Base-by-base conservation (phyloP, 352 stramenopile genomes). In the Achlya hypogyna region DNA sequence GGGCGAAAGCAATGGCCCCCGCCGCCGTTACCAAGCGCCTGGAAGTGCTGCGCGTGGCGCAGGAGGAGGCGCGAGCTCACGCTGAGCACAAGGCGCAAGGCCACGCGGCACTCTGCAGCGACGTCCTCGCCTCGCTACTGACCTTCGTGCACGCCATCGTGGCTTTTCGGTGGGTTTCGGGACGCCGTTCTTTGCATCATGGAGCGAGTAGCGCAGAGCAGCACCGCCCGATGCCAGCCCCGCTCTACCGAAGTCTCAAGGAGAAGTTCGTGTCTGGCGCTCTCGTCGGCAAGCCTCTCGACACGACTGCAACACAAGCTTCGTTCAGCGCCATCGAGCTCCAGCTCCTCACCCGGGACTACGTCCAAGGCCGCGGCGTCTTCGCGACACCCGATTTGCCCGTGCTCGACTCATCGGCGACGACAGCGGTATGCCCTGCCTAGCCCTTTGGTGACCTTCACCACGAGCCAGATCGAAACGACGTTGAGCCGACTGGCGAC, bases 401-500 rank as follows among this genome's bases (percentile, higher is more conserved):
- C n/a, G n/a, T n/a, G n/a, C n/a, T n/a, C 18, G 8, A 10, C 2
- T 20, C 49, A 20, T 16, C 31, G 49, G 12, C 25, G 31, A 56
- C 49, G 31, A 56, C 31, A 10, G 31, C 49, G 8, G 31, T 56
- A 10, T 3, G 25, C 31, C 12, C 8, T 56, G 25, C 31, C 16
- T 22, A 10, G 49, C 12, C 31, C 12, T 35, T 2, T 38, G 49
- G 16, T 10, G 16, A 20, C 29, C 3, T 12, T 43, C 29, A 38
- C 27, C 8, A 9, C 20, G 14, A 14, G 3, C 9, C 6, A 58
- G 42, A 35, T 67, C 9, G 22, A 23, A 25, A 18, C 25, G 5
- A 67, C 60, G 2, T 40, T 67, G n/a, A 27, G 42, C 12, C 18
- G 32, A 16, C 60, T 67, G n/a, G 32, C 25, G n/a, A 42, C 60